These are phyloP conservation scores for Scheffersomyces coipomensis DNA, from an alignment of 805 yeast genomes.

Conservation along the genomic window DNA sequence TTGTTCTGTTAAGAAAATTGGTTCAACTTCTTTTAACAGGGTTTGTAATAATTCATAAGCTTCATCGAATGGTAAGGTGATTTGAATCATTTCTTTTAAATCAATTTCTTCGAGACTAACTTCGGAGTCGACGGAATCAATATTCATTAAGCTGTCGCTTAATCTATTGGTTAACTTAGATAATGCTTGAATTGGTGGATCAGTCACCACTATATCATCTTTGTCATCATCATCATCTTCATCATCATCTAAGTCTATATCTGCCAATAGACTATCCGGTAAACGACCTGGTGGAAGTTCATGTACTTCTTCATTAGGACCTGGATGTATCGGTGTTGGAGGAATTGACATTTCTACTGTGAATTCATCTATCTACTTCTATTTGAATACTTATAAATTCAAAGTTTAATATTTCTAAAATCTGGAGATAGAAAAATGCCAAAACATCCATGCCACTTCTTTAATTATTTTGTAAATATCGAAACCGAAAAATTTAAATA, in stretches of 20 bases:
- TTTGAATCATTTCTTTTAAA: conserved; percentile 6
- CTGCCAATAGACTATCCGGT: conserved; percentile 14
- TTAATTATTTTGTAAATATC: too few relatives aligned
- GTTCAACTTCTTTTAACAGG: conserved; percentile 8
- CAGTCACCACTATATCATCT: not conserved
- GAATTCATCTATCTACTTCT: too few relatives aligned
- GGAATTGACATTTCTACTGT: conserved; percentile 27
- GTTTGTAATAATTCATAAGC: conserved; percentile 14
- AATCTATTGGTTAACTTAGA: too few relatives aligned
- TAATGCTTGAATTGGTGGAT: not conserved
- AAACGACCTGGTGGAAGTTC: conserved; percentile 24
- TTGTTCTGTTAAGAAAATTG: not conserved
- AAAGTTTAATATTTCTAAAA: too few relatives aligned
- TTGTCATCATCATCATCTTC: conserved; percentile 11
- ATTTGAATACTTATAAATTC: too few relatives aligned
- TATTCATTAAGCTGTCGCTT: too few relatives aligned
- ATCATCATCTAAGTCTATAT: conserved; percentile 33
- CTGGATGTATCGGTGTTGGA: conserved; percentile 35
- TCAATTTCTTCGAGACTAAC: conserved; percentile 7
- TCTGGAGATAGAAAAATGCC: too few relatives aligned
- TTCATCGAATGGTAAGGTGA: conserved; percentile 30
- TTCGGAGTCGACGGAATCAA: not conserved
- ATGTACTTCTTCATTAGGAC: conserved; percentile 30
- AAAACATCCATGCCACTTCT: too few relatives aligned
- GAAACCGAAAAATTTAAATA: too few relatives aligned